phyloP scores from a whole-genome alignment of 2,329 filamentous ascomycete genomes.

The Colletotrichum sp. region DNA sequence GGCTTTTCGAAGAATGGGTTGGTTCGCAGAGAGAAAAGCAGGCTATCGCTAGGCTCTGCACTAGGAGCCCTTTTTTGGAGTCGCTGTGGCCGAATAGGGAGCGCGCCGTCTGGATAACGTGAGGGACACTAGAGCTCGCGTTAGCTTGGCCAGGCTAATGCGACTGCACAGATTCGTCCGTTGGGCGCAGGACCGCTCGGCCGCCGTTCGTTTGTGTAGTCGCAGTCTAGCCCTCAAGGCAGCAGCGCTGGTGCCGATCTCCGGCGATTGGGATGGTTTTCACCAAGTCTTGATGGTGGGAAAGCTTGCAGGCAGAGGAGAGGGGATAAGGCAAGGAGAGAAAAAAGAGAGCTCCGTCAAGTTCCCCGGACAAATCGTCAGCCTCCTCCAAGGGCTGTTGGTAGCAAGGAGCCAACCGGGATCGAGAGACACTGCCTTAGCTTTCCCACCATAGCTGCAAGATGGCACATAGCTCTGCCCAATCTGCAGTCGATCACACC shows the following conservation, averaged over 20 bases:
- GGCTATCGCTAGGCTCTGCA: neutral
- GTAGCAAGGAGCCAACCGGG: neutral
- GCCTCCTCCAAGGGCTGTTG: neutral
- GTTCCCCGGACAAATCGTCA: neutral
- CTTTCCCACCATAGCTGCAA: neutral
- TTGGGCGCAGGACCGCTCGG: conserved; percentile 16
- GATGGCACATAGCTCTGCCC: neutral
- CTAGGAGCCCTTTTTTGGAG: neutral
- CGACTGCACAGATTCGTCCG: conserved; percentile 9
- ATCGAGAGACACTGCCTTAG: neutral
- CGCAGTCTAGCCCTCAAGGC: neutral
- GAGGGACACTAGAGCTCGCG: conserved; percentile 1
- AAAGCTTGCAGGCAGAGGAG: too few relatives aligned
- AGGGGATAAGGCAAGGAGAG: neutral
- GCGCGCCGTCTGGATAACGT: neutral
- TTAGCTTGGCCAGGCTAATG: conserved; percentile 6
- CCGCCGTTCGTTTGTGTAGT: conserved; percentile 12
- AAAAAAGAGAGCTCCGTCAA: neutral
- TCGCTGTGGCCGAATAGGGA: neutral
- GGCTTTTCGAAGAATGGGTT: neutral
- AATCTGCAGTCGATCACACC: neutral
- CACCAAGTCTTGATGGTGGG: neutral
- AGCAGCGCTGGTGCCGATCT: conserved; percentile 5
- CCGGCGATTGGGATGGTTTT: neutral
- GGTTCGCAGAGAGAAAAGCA: neutral